Evolutionary conservation across 106 monocot genomes (phyloP).

Genomic region (Xerophyta viscosa): DNA sequence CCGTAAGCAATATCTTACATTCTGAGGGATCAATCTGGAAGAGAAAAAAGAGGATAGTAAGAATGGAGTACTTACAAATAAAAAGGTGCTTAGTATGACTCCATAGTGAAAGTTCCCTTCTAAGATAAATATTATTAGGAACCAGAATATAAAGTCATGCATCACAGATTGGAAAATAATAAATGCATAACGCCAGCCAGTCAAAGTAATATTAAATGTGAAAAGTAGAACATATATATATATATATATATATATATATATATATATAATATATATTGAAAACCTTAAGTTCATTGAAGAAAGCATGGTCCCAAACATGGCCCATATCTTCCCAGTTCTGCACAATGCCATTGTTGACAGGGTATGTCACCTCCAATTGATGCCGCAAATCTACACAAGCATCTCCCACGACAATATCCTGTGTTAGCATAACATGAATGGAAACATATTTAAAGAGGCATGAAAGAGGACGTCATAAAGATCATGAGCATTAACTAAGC

Average conservation of each 20-base stretch:
- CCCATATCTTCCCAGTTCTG: slow-evolving; percentile 99
- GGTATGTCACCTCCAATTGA: slow-evolving; percentile 89
- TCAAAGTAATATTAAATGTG: too few species aligned
- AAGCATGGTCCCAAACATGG: slow-evolving; percentile 95
- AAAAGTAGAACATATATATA: too few species aligned
- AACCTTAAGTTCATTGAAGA: slow-evolving; percentile 82
- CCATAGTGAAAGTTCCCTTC: too few species aligned
- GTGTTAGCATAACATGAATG: neutral
- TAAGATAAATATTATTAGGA: too few species aligned
- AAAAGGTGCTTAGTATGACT: too few species aligned
- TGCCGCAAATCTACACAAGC: slow-evolving; percentile 69
- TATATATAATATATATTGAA: neutral
- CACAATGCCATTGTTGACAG: slow-evolving; percentile 94
- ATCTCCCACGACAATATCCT: slow-evolving; percentile 94
- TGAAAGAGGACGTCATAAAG: too few species aligned
- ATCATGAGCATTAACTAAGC: too few species aligned
- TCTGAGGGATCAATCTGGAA: slow-evolving; percentile 83
- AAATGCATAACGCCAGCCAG: too few species aligned
- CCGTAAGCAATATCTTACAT: slow-evolving; percentile 92
- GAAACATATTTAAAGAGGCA: neutral
- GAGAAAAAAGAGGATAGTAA: too few species aligned
- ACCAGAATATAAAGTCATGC: too few species aligned
- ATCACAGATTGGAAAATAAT: too few species aligned
- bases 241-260: neutral
- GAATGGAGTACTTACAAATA: too few species aligned